Base-by-base conservation (phyloP, 495 filamentous ascomycete genomes). In the Tuber brumale region DNA sequence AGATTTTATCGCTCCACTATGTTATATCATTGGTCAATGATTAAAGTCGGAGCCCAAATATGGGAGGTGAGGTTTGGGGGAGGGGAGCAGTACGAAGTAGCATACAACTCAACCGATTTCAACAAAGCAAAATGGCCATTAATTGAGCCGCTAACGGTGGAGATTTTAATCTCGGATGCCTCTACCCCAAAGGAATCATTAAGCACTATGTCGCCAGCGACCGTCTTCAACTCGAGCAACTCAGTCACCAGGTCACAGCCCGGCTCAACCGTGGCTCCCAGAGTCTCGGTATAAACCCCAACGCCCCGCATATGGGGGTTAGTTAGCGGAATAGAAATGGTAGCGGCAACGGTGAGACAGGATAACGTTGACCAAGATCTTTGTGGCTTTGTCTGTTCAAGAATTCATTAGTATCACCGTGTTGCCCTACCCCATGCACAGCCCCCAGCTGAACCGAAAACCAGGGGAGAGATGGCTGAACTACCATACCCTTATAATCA, bases 101-200 rank as follows among this genome's bases (percentile, higher is more conserved):
- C 76, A 42, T 70, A 46, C 2, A 78, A 75, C 27, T 44, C 39
- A 4, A 78, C 66, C 14, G 71, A 70, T 7, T 76, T 69, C 66
- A 73, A 71, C 14, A 78, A 69, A 10, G 16, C 77, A 44, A 78
- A 76, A 76, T 78, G 71, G 0, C 77, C 77, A 48, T n/a, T 61
- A 19, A 78, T 78, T 71, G 70, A 35, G 9, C 77, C 77, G 41
- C 70, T 57, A 18, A 44, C 44, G 5, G 61, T 73, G n/a, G 19
- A 39, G 35, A 35, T 10, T 16, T 66, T 66, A 16, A 31, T 0
- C 57, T 27, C 31, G 2, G 44, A 45, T 21, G 76, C 72, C 21
- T 78, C 77, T 16, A 78, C 44, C 8, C 77, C 77, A 43, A 44
- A 78, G 9, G 77, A 61, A 31, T 57, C 31, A 27, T 10, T 35